Conservation (phyloP, 139 green algal species). For the Coelastrella sp. region DNA sequence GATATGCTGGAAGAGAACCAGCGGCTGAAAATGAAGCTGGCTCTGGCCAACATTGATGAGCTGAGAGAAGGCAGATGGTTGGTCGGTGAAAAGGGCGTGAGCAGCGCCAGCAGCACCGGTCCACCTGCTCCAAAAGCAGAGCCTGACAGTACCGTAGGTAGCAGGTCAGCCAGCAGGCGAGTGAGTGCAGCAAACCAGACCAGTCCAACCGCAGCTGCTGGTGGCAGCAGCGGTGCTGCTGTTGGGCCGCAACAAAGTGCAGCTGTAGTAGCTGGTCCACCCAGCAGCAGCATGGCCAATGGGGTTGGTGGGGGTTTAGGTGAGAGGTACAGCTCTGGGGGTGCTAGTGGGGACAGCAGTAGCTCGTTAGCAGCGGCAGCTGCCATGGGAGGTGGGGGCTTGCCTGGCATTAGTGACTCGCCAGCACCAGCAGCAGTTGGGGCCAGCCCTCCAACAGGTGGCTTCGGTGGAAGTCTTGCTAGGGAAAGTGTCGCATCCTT, state of each 20-base stretch:
- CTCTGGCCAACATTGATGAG: background rate
- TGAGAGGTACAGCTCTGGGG: slow-evolving; percentile 10
- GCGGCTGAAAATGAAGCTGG: background rate
- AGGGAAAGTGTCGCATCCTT: background rate
- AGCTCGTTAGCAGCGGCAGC: slow-evolving; percentile 26
- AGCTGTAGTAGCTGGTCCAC: background rate
- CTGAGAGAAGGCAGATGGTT: background rate
- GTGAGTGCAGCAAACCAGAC: background rate
- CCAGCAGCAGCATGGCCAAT: background rate
- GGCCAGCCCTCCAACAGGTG: background rate
- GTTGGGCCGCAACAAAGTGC: background rate
- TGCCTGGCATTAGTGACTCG: background rate
- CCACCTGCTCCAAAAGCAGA: background rate
- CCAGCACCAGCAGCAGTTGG: slow-evolving; percentile 5
- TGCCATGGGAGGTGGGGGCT: background rate
- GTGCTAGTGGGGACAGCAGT: background rate
- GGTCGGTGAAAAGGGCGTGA: background rate
- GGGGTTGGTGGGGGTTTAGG: background rate
- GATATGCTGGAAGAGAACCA: background rate
- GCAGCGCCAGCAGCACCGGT: background rate
- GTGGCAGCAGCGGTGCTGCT: background rate
- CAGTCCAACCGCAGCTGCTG: background rate
- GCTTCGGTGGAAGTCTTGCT: background rate
- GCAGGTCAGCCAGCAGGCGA: background rate
- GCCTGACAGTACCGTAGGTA: background rate